These are phyloP conservation scores for Scheffersomyces parashehatae DNA, from an alignment of 1,139 yeast genomes.

Conservation along the genomic window DNA sequence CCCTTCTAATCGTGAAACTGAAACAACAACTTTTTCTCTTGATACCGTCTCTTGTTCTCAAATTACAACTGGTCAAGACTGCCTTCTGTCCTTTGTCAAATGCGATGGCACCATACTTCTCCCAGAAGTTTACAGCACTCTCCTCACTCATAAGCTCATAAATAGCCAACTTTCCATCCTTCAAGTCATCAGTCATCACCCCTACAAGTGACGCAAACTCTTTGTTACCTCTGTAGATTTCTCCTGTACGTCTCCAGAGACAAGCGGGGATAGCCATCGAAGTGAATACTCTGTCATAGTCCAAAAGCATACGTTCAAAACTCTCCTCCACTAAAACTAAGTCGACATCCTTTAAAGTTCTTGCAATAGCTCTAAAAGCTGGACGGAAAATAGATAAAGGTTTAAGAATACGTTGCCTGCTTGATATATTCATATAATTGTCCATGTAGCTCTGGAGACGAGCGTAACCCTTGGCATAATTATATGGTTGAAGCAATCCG, in stretches of 20 bases:
- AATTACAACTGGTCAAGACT: constrained; percentile 86
- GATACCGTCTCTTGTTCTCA: constrained; percentile 81
- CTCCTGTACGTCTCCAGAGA: constrained; percentile 96
- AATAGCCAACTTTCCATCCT: constrained; percentile 90
- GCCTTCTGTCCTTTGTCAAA: constrained; percentile 96
- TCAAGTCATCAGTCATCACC: constrained; percentile 86
- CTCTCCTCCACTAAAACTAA: constrained; percentile 90
- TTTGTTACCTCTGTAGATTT: constrained; percentile 90
- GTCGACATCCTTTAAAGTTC: constrained; percentile 88
- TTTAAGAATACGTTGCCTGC: constrained; percentile 83
- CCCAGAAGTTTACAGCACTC: constrained; percentile 98
- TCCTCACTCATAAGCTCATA: constrained; percentile 96
- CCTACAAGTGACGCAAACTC: constrained; percentile 95
- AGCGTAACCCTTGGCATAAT: constrained; percentile 93
- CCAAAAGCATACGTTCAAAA: constrained; percentile 89
- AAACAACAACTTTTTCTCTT: constrained; percentile 87
- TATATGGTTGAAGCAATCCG: constrained; percentile 88
- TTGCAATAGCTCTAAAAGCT: constrained; percentile 90
- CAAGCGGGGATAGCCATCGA: constrained; percentile 99
- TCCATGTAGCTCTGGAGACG: constrained; percentile 90
- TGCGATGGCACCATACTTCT: constrained; percentile 94
- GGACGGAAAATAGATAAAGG: constrained; percentile 89
- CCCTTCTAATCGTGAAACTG: constrained; percentile 91
- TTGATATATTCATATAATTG: constrained; percentile 82
- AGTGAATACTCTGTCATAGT: constrained; percentile 93